Conservation (phyloP, 352 stramenopile genomes). For the Phytophthora colocasiae region DNA sequence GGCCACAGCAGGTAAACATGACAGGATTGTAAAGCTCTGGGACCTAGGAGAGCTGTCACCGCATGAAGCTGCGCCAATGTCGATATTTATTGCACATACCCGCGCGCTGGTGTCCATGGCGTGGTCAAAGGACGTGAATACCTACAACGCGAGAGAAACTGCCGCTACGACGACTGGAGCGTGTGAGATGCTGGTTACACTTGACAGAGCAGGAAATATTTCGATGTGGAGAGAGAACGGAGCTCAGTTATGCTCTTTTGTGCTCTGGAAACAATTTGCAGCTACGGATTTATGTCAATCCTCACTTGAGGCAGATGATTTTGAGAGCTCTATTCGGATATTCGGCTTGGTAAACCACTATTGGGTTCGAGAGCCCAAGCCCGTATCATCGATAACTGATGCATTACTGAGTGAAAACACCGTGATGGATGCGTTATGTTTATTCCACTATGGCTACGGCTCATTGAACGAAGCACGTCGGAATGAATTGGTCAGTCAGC, state of each 20-base stretch:
- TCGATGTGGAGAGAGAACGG: slow-evolving; percentile 83
- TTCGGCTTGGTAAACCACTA: slow-evolving; percentile 50
- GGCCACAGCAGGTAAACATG: slow-evolving; percentile 61
- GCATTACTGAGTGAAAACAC: slow-evolving; percentile 71
- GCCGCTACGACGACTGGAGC: slow-evolving; percentile 23
- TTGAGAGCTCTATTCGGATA: slow-evolving; percentile 20
- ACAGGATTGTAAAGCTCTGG: slow-evolving; percentile 83
- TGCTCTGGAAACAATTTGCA: slow-evolving; percentile 71
- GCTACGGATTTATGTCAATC: slow-evolving; percentile 45
- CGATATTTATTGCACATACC: slow-evolving; percentile 65
- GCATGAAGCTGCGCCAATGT: slow-evolving; percentile 61
- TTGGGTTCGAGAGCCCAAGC: slow-evolving; percentile 40
- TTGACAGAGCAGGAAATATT: slow-evolving; percentile 68
- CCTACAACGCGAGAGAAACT: slow-evolving; percentile 47
- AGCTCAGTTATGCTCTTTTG: slow-evolving; percentile 58
- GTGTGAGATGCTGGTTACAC: slow-evolving; percentile 79
- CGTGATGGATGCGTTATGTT: slow-evolving; percentile 69
- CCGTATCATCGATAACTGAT: slow-evolving; percentile 51
- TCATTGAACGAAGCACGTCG: slow-evolving; percentile 63
- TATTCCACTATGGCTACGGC: slow-evolving; percentile 76
- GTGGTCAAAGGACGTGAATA: slow-evolving; percentile 67
- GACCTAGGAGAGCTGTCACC: slow-evolving; percentile 54
- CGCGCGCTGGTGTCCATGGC: slow-evolving; percentile 60
- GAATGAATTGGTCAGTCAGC: slow-evolving; percentile 70
- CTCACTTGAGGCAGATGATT: slow-evolving; percentile 13